These are phyloP conservation scores for Trichoderma atrobrunneum DNA, from an alignment of 2,329 filamentous ascomycete species.

Conservation along the genomic window DNA sequence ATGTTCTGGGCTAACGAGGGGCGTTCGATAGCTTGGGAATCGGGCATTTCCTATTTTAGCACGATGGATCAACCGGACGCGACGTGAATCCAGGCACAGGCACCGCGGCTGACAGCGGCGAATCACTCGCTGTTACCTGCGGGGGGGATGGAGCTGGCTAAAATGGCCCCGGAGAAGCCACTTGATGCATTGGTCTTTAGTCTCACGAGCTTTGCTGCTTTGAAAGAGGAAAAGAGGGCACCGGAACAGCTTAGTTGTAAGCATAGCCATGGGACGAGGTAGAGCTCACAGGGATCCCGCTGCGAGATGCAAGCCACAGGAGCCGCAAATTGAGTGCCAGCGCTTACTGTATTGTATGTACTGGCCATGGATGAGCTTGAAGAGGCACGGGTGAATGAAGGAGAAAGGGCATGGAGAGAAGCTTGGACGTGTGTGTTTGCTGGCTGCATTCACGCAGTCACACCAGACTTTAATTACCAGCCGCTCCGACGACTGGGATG, in stretches of 20 bases:
- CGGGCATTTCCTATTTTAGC: constrained; percentile 19
- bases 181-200: neutral
- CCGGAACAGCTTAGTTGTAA: neutral
- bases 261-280: neutral
- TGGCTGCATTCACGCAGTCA: neutral
- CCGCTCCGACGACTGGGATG: neutral
- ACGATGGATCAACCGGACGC: neutral
- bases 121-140: neutral
- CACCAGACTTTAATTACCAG: neutral
- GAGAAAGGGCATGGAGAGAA: neutral
- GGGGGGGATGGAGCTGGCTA: neutral
- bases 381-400: neutral
- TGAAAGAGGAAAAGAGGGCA: neutral
- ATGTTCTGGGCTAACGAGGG: neutral
- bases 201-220: neutral
- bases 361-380: neutral
- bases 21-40: constrained; percentile 13
- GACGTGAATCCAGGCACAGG: neutral
- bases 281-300: neutral
- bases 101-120: constrained; percentile 1
- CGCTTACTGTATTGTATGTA: neutral
- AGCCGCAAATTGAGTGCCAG: constrained; percentile 2
- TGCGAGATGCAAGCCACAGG: neutral
- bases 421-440: neutral
- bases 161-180: neutral